phyloP scores from a whole-genome alignment of 495 filamentous ascomycete genomes.

The Penicillium goetzii region DNA sequence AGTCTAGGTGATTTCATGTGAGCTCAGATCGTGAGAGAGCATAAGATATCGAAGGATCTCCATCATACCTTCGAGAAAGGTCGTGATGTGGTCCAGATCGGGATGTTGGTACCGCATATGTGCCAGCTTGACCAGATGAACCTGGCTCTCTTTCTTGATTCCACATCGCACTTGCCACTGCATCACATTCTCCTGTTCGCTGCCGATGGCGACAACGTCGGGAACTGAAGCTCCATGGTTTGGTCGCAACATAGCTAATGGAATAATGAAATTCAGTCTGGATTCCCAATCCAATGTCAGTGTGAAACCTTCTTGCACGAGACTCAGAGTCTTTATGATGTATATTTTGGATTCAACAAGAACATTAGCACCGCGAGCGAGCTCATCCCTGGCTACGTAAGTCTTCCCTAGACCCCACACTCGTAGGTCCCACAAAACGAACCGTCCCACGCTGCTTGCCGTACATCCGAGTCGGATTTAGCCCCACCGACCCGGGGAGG shows the following conservation, averaged over 20 bases:
- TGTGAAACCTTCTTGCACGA: neutral
- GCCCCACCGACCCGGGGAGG: neutral
- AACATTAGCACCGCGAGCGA: neutral
- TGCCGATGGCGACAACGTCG: constrained; percentile 42
- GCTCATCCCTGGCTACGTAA: neutral
- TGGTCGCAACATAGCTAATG: constrained; percentile 14
- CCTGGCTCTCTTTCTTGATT: constrained; percentile 41
- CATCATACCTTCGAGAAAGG: constrained; percentile 35
- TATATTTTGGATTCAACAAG: neutral
- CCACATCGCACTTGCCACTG: constrained; percentile 41
- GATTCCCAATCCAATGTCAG: neutral
- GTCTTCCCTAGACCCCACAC: neutral
- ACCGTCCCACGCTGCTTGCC: neutral
- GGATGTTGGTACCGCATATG: constrained; percentile 59
- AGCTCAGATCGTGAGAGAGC: neutral
- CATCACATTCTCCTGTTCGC: constrained; percentile 30
- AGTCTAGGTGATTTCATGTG: constrained; percentile 40
- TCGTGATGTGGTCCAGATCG: constrained; percentile 46
- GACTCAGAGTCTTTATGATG: neutral
- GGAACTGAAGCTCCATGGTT: constrained; percentile 45
- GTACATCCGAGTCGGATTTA: neutral
- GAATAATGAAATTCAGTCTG: neutral
- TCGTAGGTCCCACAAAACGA: neutral
- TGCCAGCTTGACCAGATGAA: constrained; percentile 44
- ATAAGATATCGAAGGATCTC: neutral